Evolutionary conservation across 1,284 basidiomycete species (phyloP), one percentile per base, ranked within the genome.

Genomic region (Rhodotorula glutinis): DNA sequence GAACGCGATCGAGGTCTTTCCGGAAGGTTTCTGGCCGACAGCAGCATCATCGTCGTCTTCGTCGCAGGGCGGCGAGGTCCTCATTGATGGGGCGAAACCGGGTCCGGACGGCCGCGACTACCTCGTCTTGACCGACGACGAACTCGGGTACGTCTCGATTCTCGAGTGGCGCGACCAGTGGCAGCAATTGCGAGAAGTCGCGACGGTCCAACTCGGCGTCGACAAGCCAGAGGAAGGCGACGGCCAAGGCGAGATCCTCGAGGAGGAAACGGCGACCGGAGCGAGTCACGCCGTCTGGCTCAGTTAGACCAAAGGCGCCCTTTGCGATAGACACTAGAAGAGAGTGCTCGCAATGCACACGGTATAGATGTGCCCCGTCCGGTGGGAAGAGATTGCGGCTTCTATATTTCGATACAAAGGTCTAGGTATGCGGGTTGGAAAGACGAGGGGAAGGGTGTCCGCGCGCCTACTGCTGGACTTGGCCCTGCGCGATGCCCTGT

Each of bases 1-100:
- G 3, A 79, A 80, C 64, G 79, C 79, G 4, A 76, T 80, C 54
- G 76, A 78, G 57, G 74, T 77, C 1, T 77, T 77, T 53, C 78
- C 79, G 25, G 14, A 11, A 14, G 27, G 27, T 25, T 71, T 67
- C 44, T 49, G 67, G 5, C 62, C 52, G 13, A 8, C 40, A 38
- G 7, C 33, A 38, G 7, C 33, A 11, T 38, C 44, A 19, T 74
- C 10, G 16, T 14, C 25, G 4, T 11, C 21, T 1, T 23, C 30
- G 29, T 10, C 9, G 52, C 19, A 5, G 52, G 47, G 56, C 41
- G 25, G 49, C 38, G 43, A 16, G 43, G 14, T 44, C 43, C 43
- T 44, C 3, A 46, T 49, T 14, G 57, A 52, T 3, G 56, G 40
- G 2, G 51, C 27, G 14, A 13, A 33, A 17, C 49, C 55, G 67